Base-by-base conservation (phyloP, 768 basidiomycete species). In the Trametes villosa region DNA sequence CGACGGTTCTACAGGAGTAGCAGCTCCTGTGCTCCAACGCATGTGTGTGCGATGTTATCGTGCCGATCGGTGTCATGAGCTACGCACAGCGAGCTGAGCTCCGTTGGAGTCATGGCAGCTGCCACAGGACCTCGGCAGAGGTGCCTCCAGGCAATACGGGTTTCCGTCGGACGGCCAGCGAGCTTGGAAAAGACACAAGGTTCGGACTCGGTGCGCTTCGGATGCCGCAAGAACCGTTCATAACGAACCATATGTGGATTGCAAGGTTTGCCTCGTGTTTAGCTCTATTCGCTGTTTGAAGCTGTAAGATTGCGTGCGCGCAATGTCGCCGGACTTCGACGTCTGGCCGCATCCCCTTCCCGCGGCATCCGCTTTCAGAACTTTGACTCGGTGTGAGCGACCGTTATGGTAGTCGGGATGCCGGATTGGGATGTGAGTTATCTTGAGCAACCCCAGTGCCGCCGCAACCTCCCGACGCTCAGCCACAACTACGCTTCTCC, bases 1-100 rank as follows among this genome's bases (percentile, higher is more conserved):
- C 18, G 31, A 30, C 15, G 9, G 22, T 5, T 12, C 31, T 22
- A 26, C 33, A 9, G 33, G 13, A 9, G 50, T 11, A 11, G 34
- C 6, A 9, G 20, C 12, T 20, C 34, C 12, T 30, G 33, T 17
- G 12, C 36, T 2, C 24, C 33, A 34, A 31, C 12, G 27, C 22
- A 31, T 17, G 22, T 11, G 33, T 11, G 17, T 53, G 40, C 44
- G 44, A 55, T 18, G 55, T n/a, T 57, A 48, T 57, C 45, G 34
- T 38, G 11, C 17, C 27, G 12, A 48, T 57, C 55, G 46, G 33
- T 26, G 30, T 9, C 22, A 26, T 26, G 12, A 44, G 27, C 29
- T 31, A 6, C 50, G 24, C 24, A n/a, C 13, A 44, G 53, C 30
- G 20, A n/a, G 42, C 17, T 44, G 24, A 8, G 15, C 2, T n/a